Conservation (phyloP, 2,329 filamentous ascomycete genomes). For the Fusarium poae region DNA sequence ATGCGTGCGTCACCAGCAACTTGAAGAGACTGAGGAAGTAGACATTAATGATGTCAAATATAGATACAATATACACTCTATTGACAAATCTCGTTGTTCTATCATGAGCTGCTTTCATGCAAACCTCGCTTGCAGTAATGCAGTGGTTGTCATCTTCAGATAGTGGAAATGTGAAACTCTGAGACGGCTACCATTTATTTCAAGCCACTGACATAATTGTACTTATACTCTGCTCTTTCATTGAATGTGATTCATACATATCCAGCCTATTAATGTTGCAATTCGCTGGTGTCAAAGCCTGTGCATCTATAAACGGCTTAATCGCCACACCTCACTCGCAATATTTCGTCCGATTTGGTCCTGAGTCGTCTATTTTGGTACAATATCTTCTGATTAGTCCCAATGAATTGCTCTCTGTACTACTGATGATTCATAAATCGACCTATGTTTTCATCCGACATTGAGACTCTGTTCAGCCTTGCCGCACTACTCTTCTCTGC, state of each 20-base stretch:
- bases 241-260: not conserved
- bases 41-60: constrained; percentile 46
- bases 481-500: not conserved
- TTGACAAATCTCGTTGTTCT: not conserved
- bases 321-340: not conserved
- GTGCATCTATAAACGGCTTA: not conserved
- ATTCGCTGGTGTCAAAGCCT: not conserved
- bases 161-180: constrained; percentile 52
- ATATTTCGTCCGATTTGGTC: not conserved
- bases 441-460: constrained; percentile 13
- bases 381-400: not conserved
- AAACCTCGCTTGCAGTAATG: constrained; percentile 6
- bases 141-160: constrained; percentile 51
- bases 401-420: constrained; percentile 15
- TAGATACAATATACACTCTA: not conserved
- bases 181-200: constrained; percentile 41
- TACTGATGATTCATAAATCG: constrained; percentile 4
- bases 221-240: not conserved
- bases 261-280: not conserved
- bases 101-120: not conserved
- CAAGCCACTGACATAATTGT: constrained; percentile 18
- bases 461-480: constrained; percentile 24
- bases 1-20: constrained; percentile 42
- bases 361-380: constrained; percentile 1
- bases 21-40: constrained; percentile 39